Evolutionary conservation across 495 filamentous ascomycete genomes (phyloP).

Genomic region (Aspergillus wentii): DNA sequence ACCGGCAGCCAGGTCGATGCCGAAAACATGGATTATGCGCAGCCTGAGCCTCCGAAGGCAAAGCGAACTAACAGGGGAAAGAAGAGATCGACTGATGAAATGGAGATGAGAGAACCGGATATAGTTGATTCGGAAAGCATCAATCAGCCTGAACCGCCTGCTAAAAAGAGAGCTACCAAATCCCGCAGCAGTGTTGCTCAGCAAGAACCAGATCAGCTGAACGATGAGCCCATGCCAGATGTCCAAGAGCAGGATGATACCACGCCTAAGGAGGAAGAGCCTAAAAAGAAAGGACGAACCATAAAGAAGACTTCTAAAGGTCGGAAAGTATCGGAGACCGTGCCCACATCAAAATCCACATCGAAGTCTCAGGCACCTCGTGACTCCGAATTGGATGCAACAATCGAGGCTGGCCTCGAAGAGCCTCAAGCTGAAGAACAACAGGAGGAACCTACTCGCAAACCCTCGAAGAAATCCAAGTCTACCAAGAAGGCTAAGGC

Average conservation of each 20-base stretch:
- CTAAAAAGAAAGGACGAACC: slow-evolving; percentile 33
- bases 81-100: slow-evolving; percentile 62
- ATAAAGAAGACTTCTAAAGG: slow-evolving; percentile 38
- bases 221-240: slow-evolving; percentile 20
- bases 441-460: slow-evolving; percentile 27
- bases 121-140: slow-evolving; percentile 9
- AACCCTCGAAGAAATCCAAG: slow-evolving; percentile 33
- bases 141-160: slow-evolving; percentile 36
- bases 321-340: slow-evolving; percentile 51
- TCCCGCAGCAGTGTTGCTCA: slow-evolving; percentile 40
- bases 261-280: slow-evolving; percentile 18
- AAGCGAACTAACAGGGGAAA: slow-evolving; percentile 49
- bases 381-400: slow-evolving; percentile 67
- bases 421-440: slow-evolving; percentile 8
- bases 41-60: slow-evolving; percentile 30
- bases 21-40: slow-evolving; percentile 22
- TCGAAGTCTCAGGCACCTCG: slow-evolving; percentile 36
- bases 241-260: slow-evolving; percentile 15
- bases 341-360: slow-evolving; percentile 36
- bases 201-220: slow-evolving; percentile 12
- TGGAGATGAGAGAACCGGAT: slow-evolving; percentile 43
- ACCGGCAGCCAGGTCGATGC: slow-evolving; percentile 31
- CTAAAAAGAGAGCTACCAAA: slow-evolving; percentile 62
- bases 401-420: slow-evolving; percentile 61
- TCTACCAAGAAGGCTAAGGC: slow-evolving; percentile 35